phyloP scores from a whole-genome alignment of 2,329 filamentous ascomycete genomes.

The Beauveria brongniartii region DNA sequence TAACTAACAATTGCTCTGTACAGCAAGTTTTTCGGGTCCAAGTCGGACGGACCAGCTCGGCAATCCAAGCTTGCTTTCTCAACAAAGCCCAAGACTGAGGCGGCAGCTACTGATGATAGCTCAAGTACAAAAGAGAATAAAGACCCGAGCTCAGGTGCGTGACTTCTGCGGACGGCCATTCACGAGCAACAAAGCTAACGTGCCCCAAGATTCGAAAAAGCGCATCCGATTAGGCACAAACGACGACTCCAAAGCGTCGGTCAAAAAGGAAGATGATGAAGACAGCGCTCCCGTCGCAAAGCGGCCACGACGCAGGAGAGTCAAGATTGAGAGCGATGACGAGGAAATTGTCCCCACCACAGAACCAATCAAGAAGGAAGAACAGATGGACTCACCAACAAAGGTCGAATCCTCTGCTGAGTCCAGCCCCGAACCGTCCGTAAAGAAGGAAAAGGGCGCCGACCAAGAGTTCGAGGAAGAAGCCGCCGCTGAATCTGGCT shows the following conservation, averaged over 20 bases:
- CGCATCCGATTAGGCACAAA: slow-evolving; percentile 25
- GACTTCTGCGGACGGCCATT: background rate
- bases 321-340: slow-evolving; percentile 45
- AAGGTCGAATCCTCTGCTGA: slow-evolving; percentile 15
- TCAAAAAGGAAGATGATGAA: slow-evolving; percentile 39
- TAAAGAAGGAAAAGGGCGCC: slow-evolving; percentile 17
- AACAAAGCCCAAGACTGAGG: slow-evolving; percentile 39
- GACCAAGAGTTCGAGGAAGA: slow-evolving; percentile 16
- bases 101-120: slow-evolving; percentile 20
- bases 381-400: slow-evolving; percentile 12
- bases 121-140: slow-evolving; percentile 29
- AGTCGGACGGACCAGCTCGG: slow-evolving; percentile 49
- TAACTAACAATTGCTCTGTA: background rate
- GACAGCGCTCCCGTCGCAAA: slow-evolving; percentile 56
- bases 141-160: slow-evolving; percentile 30
- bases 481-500: slow-evolving; percentile 23
- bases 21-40: slow-evolving; percentile 78
- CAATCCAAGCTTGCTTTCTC: slow-evolving; percentile 76
- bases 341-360: slow-evolving; percentile 30
- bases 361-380: slow-evolving; percentile 24
- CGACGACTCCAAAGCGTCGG: slow-evolving; percentile 3
- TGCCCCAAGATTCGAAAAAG: slow-evolving; percentile 36
- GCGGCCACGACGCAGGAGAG: slow-evolving; percentile 39
- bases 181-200: background rate
- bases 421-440: slow-evolving; percentile 1